Conservation (phyloP, 2,329 filamentous ascomycete genomes). For the Neofusicoccum parvum region DNA sequence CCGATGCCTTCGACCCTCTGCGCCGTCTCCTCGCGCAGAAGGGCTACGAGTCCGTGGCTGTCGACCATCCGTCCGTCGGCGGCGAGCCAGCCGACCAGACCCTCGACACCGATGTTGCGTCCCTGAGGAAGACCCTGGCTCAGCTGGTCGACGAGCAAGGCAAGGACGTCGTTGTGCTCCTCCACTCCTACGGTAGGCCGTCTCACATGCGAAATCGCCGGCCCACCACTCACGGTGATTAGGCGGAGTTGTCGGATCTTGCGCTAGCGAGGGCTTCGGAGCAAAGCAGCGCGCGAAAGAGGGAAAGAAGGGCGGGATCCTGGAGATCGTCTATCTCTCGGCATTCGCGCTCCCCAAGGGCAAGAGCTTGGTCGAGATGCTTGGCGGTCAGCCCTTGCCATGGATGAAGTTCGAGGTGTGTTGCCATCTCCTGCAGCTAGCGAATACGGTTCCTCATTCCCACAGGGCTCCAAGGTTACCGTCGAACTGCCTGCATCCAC, state of each 20-base stretch:
- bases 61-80: constrained; percentile 18
- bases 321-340: constrained; percentile 10
- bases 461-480: constrained; percentile 3
- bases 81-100: constrained; percentile 5
- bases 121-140: not conserved
- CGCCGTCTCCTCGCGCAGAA: not conserved
- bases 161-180: constrained; percentile 13
- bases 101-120: constrained; percentile 7
- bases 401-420: constrained; percentile 9
- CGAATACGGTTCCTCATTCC: not conserved
- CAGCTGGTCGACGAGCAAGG: not conserved
- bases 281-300: not conserved
- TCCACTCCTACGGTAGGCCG: constrained; percentile 15
- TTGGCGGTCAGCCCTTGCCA: constrained; percentile 11
- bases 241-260: constrained; percentile 18
- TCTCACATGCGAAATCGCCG: not conserved
- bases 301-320: constrained; percentile 13
- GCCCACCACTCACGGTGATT: not conserved
- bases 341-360: constrained; percentile 17
- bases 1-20: constrained; percentile 7
- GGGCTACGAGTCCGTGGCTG: constrained; percentile 11
- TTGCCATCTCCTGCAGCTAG: not conserved
- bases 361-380: constrained; percentile 16
- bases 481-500: not conserved
- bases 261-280: constrained; percentile 17